Conservation (phyloP, 139 green algal species). For the Asterochloris erici region DNA sequence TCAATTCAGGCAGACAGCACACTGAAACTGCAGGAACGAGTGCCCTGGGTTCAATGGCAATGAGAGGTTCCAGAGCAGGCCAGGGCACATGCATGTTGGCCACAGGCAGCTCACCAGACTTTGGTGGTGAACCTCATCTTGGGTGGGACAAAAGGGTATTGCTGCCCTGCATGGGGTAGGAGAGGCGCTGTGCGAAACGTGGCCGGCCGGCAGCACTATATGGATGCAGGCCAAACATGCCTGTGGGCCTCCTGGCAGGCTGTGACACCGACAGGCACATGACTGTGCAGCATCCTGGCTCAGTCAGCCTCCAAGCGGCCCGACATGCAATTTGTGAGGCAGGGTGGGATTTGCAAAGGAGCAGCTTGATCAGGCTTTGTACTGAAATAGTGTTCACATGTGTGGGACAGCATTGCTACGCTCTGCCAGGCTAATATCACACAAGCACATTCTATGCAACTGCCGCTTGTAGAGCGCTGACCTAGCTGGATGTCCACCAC, state of each 20-base stretch:
- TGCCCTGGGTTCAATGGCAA: too few species aligned
- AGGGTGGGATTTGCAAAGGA: neutral
- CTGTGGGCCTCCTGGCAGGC: neutral
- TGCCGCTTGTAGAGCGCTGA: neutral
- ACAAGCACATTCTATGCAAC: neutral
- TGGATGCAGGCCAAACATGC: neutral
- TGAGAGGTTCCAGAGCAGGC: too few species aligned
- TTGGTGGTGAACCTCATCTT: conserved; percentile 98
- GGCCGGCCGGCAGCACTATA: neutral
- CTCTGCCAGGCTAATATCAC: neutral
- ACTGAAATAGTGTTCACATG: neutral
- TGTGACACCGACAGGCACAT: neutral
- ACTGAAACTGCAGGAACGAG: too few species aligned
- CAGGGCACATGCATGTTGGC: too few species aligned
- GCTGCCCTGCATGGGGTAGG: conserved; percentile 40
- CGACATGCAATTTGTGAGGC: neutral
- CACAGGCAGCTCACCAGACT: conserved; percentile 41
- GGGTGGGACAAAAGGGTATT: conserved; percentile 97
- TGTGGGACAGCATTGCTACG: too few species aligned
- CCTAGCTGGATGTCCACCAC: conserved; percentile 81
- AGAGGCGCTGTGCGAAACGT: neutral
- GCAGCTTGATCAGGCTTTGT: neutral
- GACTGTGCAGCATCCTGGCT: neutral
- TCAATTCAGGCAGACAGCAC: too few species aligned
- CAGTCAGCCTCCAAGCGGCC: neutral